Conservation (phyloP, 1,284 basidiomycete species). For the Irpex rosettiformis region DNA sequence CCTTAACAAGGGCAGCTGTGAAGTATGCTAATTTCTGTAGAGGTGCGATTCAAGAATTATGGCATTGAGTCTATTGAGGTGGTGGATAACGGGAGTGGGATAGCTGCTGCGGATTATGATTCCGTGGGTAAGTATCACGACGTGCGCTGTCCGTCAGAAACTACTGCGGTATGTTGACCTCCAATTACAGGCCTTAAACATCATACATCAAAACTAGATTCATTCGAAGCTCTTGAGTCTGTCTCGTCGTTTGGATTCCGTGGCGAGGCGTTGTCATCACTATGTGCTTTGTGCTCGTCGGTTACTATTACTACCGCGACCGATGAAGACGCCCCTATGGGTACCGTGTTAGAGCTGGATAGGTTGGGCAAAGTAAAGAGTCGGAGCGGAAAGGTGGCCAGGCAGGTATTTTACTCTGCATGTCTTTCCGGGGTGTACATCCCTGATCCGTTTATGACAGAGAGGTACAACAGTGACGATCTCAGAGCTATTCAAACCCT, state of each 20-base stretch:
- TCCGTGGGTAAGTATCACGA: conserved; percentile 59
- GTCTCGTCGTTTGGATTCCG: conserved; percentile 93
- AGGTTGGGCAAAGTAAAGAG: conserved; percentile 54
- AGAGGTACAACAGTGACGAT: conserved; percentile 86
- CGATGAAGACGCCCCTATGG: conserved; percentile 68
- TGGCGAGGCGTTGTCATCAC: conserved; percentile 91
- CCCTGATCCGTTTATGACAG: conserved; percentile 35
- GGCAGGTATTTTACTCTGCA: conserved; percentile 50
- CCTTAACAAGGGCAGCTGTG: conserved; percentile 4
- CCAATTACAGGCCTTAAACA: conserved; percentile 74
- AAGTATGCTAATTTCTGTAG: conserved; percentile 39
- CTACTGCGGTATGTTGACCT: conserved; percentile 1
- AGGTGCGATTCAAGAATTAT: conserved; percentile 88
- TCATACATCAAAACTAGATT: conserved; percentile 88
- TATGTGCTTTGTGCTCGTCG: conserved; percentile 81
- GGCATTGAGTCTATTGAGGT: conserved; percentile 89
- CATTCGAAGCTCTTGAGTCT: conserved; percentile 71
- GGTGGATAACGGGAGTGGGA: conserved; percentile 90
- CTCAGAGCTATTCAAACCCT: conserved; percentile 71
- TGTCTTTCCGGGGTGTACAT: background rate
- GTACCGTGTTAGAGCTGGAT: conserved; percentile 73
- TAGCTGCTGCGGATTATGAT: conserved; percentile 74
- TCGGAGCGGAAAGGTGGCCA: conserved; percentile 56
- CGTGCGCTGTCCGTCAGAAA: background rate
- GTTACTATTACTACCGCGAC: conserved; percentile 78